A percentile compares a stretch with the other conserved stretches of the same genome.
Conservation (phyloP, 441 rosid genomes). For the Theobroma grandiflorum region DNA sequence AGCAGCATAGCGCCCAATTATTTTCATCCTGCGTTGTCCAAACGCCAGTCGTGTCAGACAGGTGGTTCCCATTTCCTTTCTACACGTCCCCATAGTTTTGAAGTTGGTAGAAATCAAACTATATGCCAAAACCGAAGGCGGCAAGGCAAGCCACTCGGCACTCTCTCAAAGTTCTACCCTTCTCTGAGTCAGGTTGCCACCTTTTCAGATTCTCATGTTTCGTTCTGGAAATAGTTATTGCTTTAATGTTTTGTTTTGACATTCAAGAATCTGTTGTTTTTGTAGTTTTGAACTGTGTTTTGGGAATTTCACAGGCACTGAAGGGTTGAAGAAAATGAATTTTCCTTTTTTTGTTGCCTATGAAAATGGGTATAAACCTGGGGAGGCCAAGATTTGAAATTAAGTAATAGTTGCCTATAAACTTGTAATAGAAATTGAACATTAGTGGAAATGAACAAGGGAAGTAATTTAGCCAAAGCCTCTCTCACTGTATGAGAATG, state of each 20-base stretch:
- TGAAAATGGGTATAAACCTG: background rate
- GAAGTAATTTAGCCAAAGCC: background rate
- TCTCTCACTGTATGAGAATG: background rate
- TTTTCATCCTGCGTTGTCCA: background rate
- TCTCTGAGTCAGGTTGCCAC: conserved; percentile 11
- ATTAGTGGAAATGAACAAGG: background rate
- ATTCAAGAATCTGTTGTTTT: background rate
- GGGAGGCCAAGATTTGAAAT: background rate
- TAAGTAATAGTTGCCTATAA: background rate
- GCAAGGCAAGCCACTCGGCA: background rate
- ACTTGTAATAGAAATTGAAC: background rate
- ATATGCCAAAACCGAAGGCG: background rate
- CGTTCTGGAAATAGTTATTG: background rate
- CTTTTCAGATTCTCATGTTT: background rate
- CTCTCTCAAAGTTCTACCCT: background rate
- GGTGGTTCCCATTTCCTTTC: background rate
- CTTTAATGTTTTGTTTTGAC: background rate
- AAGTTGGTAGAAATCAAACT: background rate
- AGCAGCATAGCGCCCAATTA: background rate
- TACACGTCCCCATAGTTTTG: background rate
- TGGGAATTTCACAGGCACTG: background rate
- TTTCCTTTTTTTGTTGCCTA: background rate
- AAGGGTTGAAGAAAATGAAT: background rate
- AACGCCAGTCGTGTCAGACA: background rate
- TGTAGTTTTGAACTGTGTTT: background rate